phyloP scores from a whole-genome alignment of 768 basidiomycete genomes.

The Mrakia frigida region DNA sequence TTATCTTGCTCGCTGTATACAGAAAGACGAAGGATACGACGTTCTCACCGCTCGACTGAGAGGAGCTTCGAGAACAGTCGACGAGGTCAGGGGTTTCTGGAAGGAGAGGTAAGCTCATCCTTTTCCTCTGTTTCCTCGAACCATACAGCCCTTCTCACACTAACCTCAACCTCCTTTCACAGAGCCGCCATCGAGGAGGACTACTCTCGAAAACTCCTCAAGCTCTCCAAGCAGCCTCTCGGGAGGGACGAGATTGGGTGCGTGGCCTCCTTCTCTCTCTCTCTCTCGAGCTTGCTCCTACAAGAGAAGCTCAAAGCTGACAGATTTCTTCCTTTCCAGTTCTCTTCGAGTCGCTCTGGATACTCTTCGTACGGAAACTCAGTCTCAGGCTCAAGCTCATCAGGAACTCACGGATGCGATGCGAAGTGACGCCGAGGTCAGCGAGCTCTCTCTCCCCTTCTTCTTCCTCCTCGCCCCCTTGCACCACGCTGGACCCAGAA shows the following conservation, averaged over 20 bases:
- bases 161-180: conserved; percentile 13
- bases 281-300: not conserved
- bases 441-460: not conserved
- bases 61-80: conserved; percentile 75
- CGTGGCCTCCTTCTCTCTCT: conserved; percentile 41
- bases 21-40: conserved; percentile 73
- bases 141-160: not conserved
- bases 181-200: conserved; percentile 92
- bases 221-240: conserved; percentile 66
- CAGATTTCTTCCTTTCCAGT: conserved; percentile 46
- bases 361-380: conserved; percentile 74
- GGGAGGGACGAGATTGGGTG: conserved; percentile 93
- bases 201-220: conserved; percentile 77
- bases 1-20: not conserved
- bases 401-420: conserved; percentile 67
- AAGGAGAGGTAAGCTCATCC: conserved; percentile 72
- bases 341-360: conserved; percentile 77
- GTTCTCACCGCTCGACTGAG: conserved; percentile 82
- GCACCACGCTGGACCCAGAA: not conserved
- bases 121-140: not conserved
- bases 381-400: conserved; percentile 70
- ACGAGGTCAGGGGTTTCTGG: conserved; percentile 82
- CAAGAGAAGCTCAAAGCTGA: not conserved
- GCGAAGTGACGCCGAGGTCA: conserved; percentile 65
- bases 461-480: conserved; percentile 33